phyloP scores from a whole-genome alignment of 495 filamentous ascomycete species.

The Cercophora sp. region DNA sequence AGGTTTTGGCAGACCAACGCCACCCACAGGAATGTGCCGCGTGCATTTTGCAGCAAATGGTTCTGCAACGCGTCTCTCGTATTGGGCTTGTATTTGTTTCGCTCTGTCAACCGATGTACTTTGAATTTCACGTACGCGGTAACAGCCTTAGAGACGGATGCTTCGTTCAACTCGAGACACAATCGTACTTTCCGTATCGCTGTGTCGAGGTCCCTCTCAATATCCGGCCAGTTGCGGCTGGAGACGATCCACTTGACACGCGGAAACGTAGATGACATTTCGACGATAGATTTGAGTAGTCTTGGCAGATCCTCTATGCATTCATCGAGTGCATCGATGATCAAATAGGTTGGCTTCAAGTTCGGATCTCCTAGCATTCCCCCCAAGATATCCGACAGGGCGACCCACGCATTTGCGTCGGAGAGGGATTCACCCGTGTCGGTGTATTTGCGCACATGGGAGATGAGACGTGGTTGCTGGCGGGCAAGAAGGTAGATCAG shows the following conservation, averaged over 20 bases:
- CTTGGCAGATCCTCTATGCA: slow-evolving; percentile 27
- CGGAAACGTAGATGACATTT: slow-evolving; percentile 11
- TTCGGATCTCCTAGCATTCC: slow-evolving; percentile 31
- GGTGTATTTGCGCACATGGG: background rate
- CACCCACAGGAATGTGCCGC: slow-evolving; percentile 35
- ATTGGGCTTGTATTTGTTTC: slow-evolving; percentile 13
- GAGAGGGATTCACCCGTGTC: background rate
- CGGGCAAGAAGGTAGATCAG: slow-evolving; percentile 36
- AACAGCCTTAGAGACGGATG: slow-evolving; percentile 19
- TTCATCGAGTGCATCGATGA: slow-evolving; percentile 52
- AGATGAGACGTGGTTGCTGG: background rate
- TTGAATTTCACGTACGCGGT: slow-evolving; percentile 32
- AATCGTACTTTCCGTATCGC: no score
- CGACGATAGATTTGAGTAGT: slow-evolving; percentile 32
- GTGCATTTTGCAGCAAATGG: slow-evolving; percentile 22
- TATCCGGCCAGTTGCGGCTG: slow-evolving; percentile 15
- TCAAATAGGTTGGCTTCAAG: slow-evolving; percentile 24
- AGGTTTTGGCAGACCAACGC: slow-evolving; percentile 31
- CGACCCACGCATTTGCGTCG: slow-evolving; percentile 29
- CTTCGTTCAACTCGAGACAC: slow-evolving; percentile 30
- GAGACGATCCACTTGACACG: slow-evolving; percentile 42
- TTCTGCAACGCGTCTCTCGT: slow-evolving; percentile 15
- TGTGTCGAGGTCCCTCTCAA: slow-evolving; percentile 34
- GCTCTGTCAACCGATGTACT: slow-evolving; percentile 17
- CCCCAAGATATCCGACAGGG: slow-evolving; percentile 28